Evolutionary conservation across 257 asterid genomes (phyloP).

Genomic region (Solanum chaucha): DNA sequence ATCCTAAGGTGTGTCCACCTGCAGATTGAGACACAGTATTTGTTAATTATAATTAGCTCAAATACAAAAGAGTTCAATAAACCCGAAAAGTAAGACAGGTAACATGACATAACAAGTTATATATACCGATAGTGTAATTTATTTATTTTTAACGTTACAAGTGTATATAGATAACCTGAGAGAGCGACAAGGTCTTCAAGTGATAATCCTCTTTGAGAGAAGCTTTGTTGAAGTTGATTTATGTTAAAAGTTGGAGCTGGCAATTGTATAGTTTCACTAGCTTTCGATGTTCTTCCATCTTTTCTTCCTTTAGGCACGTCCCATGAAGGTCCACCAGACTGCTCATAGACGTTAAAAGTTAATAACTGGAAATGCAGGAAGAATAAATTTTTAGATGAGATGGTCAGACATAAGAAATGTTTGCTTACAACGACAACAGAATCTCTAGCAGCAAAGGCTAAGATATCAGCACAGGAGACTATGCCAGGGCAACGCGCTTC

Average conservation of each 20-base stretch:
- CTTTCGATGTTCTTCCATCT: slow-evolving; percentile 64
- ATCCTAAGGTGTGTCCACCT: slow-evolving; percentile 88
- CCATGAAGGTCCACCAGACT: slow-evolving; percentile 84
- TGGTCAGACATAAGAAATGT: not conserved
- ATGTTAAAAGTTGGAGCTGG: slow-evolving; percentile 62
- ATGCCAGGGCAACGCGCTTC: slow-evolving; percentile 14
- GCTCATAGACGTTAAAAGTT: not conserved
- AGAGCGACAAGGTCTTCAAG: slow-evolving; percentile 59
- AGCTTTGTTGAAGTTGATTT: slow-evolving; percentile 47
- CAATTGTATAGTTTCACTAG: slow-evolving; percentile 50
- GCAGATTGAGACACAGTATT: not conserved
- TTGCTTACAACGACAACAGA: slow-evolving; percentile 4
- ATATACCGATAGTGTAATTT: not conserved
- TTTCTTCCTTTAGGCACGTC: slow-evolving; percentile 68
- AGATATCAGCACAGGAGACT: slow-evolving; percentile 19
- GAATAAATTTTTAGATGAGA: not conserved
- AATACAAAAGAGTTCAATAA: too few relatives aligned
- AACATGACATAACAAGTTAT: not conserved
- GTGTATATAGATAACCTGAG: slow-evolving; percentile 23
- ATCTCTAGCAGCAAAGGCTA: slow-evolving; percentile 19
- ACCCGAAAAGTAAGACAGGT: not conserved
- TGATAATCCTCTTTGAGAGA: slow-evolving; percentile 64
- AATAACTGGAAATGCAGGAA: not conserved
- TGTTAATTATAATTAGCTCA: not conserved
- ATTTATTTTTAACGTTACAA: not conserved